Evolutionary conservation across 768 basidiomycete genomes (phyloP).

Genomic region (Suillus subalutaceus): DNA sequence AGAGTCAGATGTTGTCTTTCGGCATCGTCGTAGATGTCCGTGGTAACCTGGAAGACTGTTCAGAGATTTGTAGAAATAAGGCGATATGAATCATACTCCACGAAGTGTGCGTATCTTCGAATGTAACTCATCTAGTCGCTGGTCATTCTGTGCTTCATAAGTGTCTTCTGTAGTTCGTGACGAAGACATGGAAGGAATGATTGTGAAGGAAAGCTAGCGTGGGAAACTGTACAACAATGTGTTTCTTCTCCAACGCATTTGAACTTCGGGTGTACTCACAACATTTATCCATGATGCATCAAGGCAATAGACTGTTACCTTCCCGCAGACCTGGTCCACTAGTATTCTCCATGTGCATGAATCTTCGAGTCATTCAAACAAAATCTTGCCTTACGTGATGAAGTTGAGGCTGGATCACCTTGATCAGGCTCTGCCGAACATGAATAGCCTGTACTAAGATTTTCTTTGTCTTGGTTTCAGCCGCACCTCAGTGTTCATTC

Average conservation of each 20-base stretch:
- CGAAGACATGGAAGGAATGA: conserved; percentile 34
- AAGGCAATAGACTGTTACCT: too few species aligned
- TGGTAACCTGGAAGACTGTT: conserved; percentile 63
- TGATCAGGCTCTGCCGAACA: not conserved
- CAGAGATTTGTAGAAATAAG: not conserved
- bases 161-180: conserved; percentile 61
- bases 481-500: not conserved
- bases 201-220: conserved; percentile 14
- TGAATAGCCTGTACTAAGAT: not conserved
- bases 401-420: not conserved
- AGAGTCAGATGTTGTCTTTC: conserved; percentile 81
- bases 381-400: not conserved
- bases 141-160: conserved; percentile 86
- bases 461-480: not conserved
- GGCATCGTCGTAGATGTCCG: conserved; percentile 83
- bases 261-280: too few species aligned
- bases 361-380: not conserved
- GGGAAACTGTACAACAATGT: conserved; percentile 18
- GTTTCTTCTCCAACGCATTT: not conserved
- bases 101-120: conserved; percentile 81
- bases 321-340: not conserved
- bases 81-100: conserved; percentile 51
- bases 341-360: not conserved
- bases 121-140: conserved; percentile 80
- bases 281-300: too few species aligned